Evolutionary conservation across 2,329 filamentous ascomycete species (phyloP).

Genomic region (Calonectria multiphialidica): DNA sequence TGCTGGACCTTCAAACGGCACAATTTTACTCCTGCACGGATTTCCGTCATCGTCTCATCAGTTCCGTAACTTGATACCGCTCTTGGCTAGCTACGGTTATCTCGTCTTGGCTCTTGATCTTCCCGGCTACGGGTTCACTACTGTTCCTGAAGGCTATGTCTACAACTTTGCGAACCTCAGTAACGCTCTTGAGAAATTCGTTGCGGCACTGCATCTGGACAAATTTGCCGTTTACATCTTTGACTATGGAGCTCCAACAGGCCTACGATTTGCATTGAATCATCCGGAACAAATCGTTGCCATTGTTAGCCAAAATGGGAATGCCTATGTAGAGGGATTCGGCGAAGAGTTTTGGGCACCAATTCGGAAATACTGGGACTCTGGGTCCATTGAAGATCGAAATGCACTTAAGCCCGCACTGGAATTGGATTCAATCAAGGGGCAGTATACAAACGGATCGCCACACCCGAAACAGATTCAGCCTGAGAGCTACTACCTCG

Average conservation of each 20-base stretch:
- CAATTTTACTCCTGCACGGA: slow-evolving; percentile 59
- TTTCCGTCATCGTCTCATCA: slow-evolving; percentile 58
- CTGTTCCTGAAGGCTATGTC: slow-evolving; percentile 57
- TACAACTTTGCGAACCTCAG: slow-evolving; percentile 68
- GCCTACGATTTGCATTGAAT: slow-evolving; percentile 64
- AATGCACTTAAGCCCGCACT: slow-evolving; percentile 50
- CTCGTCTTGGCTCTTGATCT: slow-evolving; percentile 67
- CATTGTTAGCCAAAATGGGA: slow-evolving; percentile 71
- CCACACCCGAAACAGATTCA: slow-evolving; percentile 49
- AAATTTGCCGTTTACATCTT: slow-evolving; percentile 71
- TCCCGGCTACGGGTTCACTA: slow-evolving; percentile 71
- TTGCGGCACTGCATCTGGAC: slow-evolving; percentile 58
- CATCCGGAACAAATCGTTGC: slow-evolving; percentile 61
- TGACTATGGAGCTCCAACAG: slow-evolving; percentile 71
- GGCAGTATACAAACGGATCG: slow-evolving; percentile 58
- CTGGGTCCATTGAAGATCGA: slow-evolving; percentile 50
- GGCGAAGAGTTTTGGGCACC: slow-evolving; percentile 63
- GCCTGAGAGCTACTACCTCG: slow-evolving; percentile 62
- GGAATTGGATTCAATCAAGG: slow-evolving; percentile 53
- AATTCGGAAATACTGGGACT: slow-evolving; percentile 58
- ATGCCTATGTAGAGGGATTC: slow-evolving; percentile 70
- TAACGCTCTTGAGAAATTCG: slow-evolving; percentile 59
- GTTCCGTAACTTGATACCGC: slow-evolving; percentile 58
- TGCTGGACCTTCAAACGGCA: slow-evolving; percentile 39
- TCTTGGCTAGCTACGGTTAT: slow-evolving; percentile 51